Evolutionary conservation across 306 rosid species (phyloP), one percentile per base, ranked within the genome.

Genomic region (Cicer bijugum): DNA sequence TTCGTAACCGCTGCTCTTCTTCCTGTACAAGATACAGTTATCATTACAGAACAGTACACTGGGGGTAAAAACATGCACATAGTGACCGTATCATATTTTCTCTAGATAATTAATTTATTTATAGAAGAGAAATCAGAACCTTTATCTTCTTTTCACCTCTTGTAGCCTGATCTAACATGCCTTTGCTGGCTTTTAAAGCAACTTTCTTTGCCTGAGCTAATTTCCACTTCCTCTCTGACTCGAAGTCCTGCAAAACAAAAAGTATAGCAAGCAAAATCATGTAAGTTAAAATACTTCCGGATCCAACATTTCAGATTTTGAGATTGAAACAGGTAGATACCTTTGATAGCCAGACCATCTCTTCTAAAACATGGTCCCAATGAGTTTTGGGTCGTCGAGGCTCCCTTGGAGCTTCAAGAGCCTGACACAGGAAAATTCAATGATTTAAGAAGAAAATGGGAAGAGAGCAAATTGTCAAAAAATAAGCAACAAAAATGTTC

Each of bases 351-450:
- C 98, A 94, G 71, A 82, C 87, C 98, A 94, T 94, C 86, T 94
- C 99, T 79, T 94, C 99, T 67, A 94, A 89, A 76, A 94, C 99
- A 89, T 94, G 97, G 85, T 94, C 99, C 99, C 99, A 94, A 75
- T 94, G 99, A 65, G 95, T 81, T 85, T 94, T 94, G 53, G 96
- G 95, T 47, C 97, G 92, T 7, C 81, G 84, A 62, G 91, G 95
- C 75, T 94, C 99, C 81, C 82, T 86, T 10, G 93, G 84, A 91
- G 88, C 90, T 85, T 94, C 99, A 83, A 89, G 91, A 58, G 89
- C 89, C 99, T 94, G 84, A 77, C 52, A 80, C 57, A 63, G 72
- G 19, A 75, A 80, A 57, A 33, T 47, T 63, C 75, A 82, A 52
- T 12, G 59, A 39, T 42, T 58, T 62, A 76, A 69, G 67, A 62